Conservation (phyloP, 1,284 basidiomycete genomes). For the Rhodotorula sp. region DNA sequence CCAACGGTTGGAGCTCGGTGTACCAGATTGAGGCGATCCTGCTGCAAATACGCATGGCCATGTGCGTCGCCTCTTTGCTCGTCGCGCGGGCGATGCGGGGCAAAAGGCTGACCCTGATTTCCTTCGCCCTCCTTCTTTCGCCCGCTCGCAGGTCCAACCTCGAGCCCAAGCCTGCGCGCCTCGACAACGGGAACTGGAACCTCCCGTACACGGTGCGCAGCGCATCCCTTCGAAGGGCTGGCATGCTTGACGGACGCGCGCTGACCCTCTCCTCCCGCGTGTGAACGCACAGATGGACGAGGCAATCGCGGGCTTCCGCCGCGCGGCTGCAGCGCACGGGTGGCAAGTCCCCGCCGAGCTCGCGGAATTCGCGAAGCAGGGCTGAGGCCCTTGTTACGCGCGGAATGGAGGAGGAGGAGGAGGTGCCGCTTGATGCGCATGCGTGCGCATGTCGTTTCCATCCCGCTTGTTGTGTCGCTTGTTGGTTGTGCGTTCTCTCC, state of each 20-base stretch:
- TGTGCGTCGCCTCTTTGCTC: constrained; percentile 5
- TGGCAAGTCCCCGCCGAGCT: constrained; percentile 35
- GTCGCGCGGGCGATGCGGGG: not conserved
- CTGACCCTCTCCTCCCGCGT: not conserved
- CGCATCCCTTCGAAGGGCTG: no score
- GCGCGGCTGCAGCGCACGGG: constrained; percentile 38
- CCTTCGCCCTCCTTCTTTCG: not conserved
- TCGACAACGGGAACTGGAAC: constrained; percentile 37
- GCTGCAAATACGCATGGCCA: constrained; percentile 42
- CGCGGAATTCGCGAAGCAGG: constrained; percentile 8
- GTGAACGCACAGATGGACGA: constrained; percentile 20
- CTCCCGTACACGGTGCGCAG: constrained; percentile 24
- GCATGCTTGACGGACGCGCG: not conserved
- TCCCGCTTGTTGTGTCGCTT: not conserved
- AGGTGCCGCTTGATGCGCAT: not conserved
- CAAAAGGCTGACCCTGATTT: not conserved
- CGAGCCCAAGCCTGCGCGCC: constrained; percentile 40
- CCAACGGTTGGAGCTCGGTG: constrained; percentile 32
- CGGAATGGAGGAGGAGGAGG: constrained; percentile 1
- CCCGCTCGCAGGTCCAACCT: constrained; percentile 32
- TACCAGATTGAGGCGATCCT: constrained; percentile 40
- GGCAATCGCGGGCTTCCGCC: constrained; percentile 40
- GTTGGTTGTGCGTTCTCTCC: not conserved
- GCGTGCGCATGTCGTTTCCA: not conserved
- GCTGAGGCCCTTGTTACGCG: not conserved